Evolutionary conservation across 2,329 filamentous ascomycete species (phyloP), one percentile per base, ranked within the genome.

Genomic region (Aspergillus pseudotamarii): DNA sequence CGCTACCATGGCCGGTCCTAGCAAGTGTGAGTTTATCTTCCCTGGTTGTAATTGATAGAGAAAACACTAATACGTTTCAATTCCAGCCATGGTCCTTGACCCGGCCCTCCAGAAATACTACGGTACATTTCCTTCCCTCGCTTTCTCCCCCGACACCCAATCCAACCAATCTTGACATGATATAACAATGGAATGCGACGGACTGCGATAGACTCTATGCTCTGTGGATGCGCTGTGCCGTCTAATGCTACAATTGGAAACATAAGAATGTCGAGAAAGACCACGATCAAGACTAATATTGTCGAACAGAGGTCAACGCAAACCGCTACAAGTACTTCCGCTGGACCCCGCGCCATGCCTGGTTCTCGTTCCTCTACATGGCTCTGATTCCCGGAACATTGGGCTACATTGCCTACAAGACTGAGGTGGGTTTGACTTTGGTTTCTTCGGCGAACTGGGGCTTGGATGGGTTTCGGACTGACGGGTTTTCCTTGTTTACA

Each of bases 311-410:
- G 78, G 91, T 97, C 88, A 88, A 86, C 74, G 84, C 86, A 74
- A 93, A 92, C 83, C 91, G 95, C 69, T 90, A 94, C 87, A 93
- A 93, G 82, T 97, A 92, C 87, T 99, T 98, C 87, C 88, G 93
- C 79, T 98, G 93, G 92, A 98, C 91, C 41, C 86, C 88, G 58
- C 86, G 91, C 74, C 96, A 93, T 53, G 93, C 92, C 34, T 88
- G 87, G 82, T 80, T 97, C 73, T 89, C 90, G 5, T 88, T 97
- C 76, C 83, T 90, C 68, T 97, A 94, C 79, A 86, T 91, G 63
- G 82, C 89, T 38, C 82, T 89, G 59, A 86, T 97, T 50, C 95
- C 95, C 9, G 79, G 82, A 46, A 83, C 91, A 62, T 72, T 96
- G 69, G 89, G 89, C 54, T 89, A 89, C 75, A 75, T 92, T 61